These are phyloP conservation scores for Colletotrichum acutatum DNA, from an alignment of 2,329 filamentous ascomycete genomes.

Conservation along the genomic window DNA sequence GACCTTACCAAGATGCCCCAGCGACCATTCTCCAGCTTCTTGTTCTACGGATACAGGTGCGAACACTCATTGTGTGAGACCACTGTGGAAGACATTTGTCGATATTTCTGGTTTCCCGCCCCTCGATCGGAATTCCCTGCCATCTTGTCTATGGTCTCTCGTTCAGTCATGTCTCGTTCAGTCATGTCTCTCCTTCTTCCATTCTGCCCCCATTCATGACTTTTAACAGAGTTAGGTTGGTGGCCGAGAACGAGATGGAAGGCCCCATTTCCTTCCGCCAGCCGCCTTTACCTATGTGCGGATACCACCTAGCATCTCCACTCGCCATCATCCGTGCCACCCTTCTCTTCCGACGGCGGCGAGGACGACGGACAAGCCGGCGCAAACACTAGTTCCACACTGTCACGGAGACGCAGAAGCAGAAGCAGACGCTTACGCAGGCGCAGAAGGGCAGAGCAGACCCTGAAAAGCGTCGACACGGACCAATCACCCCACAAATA, in stretches of 20 bases:
- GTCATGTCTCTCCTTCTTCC: slow-evolving; percentile 29
- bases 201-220: neutral
- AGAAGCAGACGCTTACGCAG: neutral
- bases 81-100: neutral
- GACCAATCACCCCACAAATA: slow-evolving; percentile 23
- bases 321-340: slow-evolving; percentile 5
- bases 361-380: slow-evolving; percentile 1
- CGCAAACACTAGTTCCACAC: slow-evolving; percentile 23
- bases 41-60: neutral
- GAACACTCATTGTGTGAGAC: neutral
- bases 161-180: neutral
- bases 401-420: slow-evolving; percentile 4
- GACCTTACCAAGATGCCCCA: neutral
- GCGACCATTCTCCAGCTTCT: neutral
- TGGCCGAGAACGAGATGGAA: neutral
- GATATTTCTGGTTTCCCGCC: neutral
- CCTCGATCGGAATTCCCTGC: slow-evolving; percentile 29
- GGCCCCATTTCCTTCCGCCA: slow-evolving; percentile 3
- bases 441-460: slow-evolving; percentile 6
- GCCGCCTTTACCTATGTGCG: neutral
- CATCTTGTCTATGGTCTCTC: slow-evolving; percentile 26
- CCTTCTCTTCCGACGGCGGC: slow-evolving; percentile 3
- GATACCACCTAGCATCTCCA: neutral
- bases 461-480: slow-evolving; percentile 17
- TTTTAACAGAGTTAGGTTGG: neutral